These are phyloP conservation scores for Mycena kentingensis DNA, from an alignment of 768 basidiomycete species.

Conservation along the genomic window DNA sequence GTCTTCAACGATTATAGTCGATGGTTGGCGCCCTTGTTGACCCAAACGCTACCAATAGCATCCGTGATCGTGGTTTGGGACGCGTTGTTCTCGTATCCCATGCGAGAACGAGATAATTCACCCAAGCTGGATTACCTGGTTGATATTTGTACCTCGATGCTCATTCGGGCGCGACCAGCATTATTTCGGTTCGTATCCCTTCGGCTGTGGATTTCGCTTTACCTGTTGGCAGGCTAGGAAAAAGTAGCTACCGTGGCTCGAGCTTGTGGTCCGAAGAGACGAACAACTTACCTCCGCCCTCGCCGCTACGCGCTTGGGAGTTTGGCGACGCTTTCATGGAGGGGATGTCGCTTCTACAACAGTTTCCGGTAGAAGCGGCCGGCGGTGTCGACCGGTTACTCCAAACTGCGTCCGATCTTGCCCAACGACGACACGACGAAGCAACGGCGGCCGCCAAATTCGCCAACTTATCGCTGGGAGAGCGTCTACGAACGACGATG, in stretches of 20 bases:
- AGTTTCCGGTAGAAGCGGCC: slow-evolving; percentile 62
- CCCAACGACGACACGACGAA: slow-evolving; percentile 49
- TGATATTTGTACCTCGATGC: slow-evolving; percentile 70
- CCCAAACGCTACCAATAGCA: slow-evolving; percentile 69
- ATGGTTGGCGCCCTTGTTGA: slow-evolving; percentile 72
- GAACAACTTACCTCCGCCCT: slow-evolving; percentile 36
- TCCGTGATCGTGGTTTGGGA: slow-evolving; percentile 71
- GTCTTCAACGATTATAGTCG: slow-evolving; percentile 44
- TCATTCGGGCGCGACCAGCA: slow-evolving; percentile 55
- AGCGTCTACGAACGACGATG: slow-evolving; percentile 57
- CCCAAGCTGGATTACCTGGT: slow-evolving; percentile 70
- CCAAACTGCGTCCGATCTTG: slow-evolving; percentile 66
- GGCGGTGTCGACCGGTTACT: slow-evolving; percentile 74
- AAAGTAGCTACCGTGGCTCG: slow-evolving; percentile 41
- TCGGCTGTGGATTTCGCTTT: slow-evolving; percentile 2
- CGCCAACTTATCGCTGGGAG: slow-evolving; percentile 49
- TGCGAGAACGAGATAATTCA: slow-evolving; percentile 54
- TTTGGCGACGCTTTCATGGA: slow-evolving; percentile 67
- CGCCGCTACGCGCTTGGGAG: slow-evolving; percentile 51
- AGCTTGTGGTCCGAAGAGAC: slow-evolving; percentile 59
- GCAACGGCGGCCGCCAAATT: slow-evolving; percentile 32
- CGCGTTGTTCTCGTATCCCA: slow-evolving; percentile 60
- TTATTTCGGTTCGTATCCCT: slow-evolving; percentile 51
- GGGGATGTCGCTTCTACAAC: slow-evolving; percentile 62
- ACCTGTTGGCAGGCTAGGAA: slow-evolving; percentile 50